Conservation (phyloP, 169 alveolate genomes). For the Sarcocystis neurona region DNA sequence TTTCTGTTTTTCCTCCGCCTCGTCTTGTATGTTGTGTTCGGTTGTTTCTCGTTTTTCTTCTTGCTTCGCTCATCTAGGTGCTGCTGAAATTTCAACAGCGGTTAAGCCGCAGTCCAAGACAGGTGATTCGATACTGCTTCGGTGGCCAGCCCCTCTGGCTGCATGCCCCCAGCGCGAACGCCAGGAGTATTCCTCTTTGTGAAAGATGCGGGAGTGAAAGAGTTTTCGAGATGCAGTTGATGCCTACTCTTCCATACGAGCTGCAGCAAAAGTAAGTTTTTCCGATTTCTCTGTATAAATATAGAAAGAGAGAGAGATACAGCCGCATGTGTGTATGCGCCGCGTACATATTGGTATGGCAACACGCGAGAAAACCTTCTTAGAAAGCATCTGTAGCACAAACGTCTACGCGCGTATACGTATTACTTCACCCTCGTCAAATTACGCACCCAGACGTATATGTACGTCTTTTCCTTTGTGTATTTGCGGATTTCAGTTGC, state of each 20-base stretch:
- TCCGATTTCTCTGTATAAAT: no score
- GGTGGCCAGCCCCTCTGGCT: conserved; percentile 67
- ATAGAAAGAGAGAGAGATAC: no score
- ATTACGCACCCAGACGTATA: no score
- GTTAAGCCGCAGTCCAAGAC: conserved; percentile 53
- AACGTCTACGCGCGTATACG: no score
- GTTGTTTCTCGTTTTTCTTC: neutral
- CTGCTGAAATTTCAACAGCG: conserved; percentile 64
- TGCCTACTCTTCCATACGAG: conserved; percentile 53
- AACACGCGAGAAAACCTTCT: no score
- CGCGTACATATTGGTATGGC: no score
- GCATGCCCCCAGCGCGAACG: neutral
- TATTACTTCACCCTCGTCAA: no score
- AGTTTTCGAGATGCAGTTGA: conserved; percentile 66
- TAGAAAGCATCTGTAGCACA: no score
- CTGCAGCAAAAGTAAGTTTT: conserved; percentile 15
- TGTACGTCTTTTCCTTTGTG: neutral
- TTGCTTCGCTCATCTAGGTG: conserved; percentile 48
- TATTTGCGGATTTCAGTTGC: neutral
- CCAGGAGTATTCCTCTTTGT: conserved; percentile 24
- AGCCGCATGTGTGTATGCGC: no score
- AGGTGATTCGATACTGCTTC: conserved; percentile 64
- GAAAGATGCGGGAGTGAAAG: conserved; percentile 59
- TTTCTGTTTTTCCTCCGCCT: no score
- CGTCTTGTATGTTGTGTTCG: neutral